These are phyloP conservation scores for Beauveria scarabaeidicola DNA, from an alignment of 2,329 filamentous ascomycete species.

Conservation along the genomic window DNA sequence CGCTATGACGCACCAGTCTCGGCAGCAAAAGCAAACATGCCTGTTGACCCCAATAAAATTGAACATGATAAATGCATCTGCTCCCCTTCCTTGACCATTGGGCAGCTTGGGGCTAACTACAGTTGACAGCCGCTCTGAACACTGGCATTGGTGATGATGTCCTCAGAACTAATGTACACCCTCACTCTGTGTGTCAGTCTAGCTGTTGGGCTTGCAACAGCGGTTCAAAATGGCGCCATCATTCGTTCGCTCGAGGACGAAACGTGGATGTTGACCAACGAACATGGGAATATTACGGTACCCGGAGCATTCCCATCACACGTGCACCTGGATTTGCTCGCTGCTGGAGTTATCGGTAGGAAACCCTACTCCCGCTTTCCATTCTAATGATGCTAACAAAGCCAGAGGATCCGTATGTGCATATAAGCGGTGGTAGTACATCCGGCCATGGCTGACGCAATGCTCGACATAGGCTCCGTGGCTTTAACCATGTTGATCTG, in stretches of 20 bases:
- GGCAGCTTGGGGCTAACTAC: background rate
- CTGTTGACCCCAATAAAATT: background rate
- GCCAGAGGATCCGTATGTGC: constrained; percentile 1
- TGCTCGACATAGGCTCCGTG: constrained; percentile 16
- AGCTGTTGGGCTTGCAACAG: background rate
- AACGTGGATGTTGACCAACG: constrained; percentile 7
- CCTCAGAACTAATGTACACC: background rate
- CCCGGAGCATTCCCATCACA: constrained; percentile 49
- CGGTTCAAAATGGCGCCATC: background rate
- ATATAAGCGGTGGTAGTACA: background rate
- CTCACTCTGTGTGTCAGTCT: background rate
- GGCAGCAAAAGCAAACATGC: background rate
- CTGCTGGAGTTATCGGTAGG: constrained; percentile 43
- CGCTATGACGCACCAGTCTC: background rate
- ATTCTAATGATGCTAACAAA: background rate
- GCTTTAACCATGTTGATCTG: constrained; percentile 51
- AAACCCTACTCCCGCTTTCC: constrained; percentile 7
- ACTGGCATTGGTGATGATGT: background rate
- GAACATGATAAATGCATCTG: background rate
- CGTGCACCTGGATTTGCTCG: constrained; percentile 49
- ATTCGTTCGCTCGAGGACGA: background rate
- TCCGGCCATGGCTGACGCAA: background rate
- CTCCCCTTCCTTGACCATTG: background rate
- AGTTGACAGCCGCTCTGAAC: background rate
- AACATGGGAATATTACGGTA: constrained; percentile 25